Evolutionary conservation across 2,329 filamentous ascomycete species (phyloP).

Genomic region (Dothidotthia symphoricarpi): DNA sequence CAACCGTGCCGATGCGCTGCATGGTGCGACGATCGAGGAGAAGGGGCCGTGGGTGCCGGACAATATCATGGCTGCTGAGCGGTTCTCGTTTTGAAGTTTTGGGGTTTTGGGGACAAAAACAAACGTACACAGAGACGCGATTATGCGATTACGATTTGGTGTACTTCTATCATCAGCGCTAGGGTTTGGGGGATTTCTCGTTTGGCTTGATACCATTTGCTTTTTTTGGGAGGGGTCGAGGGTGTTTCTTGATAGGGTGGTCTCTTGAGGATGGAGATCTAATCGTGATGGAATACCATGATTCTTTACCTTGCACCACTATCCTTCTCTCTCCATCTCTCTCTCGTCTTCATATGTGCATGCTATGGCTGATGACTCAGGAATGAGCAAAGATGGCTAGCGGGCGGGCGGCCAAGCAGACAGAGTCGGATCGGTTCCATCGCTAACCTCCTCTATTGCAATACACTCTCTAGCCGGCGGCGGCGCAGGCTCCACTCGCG

Average conservation of each 20-base stretch:
- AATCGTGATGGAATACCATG: too few relatives aligned
- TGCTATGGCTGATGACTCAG: too few relatives aligned
- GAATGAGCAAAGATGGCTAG: too few relatives aligned
- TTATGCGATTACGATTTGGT: constrained; percentile 6
- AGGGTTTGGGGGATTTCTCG: not conserved
- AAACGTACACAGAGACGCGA: constrained; percentile 21
- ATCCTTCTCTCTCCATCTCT: constrained; percentile 6
- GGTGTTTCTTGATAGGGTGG: too few relatives aligned
- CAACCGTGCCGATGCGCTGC: constrained; percentile 81
- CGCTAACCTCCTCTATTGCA: constrained; percentile 2
- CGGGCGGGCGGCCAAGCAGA: not conserved
- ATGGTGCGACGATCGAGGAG: constrained; percentile 76
- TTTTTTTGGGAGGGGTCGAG: not conserved
- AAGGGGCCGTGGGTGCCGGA: constrained; percentile 81
- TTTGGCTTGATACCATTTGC: constrained; percentile 14
- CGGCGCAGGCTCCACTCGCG: constrained; percentile 14
- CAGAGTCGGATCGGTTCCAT: constrained; percentile 2
- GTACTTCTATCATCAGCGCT: constrained; percentile 5
- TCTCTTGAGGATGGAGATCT: too few relatives aligned
- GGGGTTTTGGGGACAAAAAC: too few relatives aligned
- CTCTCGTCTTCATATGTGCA: too few relatives aligned
- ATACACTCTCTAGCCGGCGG: constrained; percentile 8
- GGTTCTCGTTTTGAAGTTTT: constrained; percentile 4
- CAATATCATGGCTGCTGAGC: constrained; percentile 50
- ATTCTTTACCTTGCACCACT: constrained; percentile 9